phyloP scores from a whole-genome alignment of 768 basidiomycete genomes.

The Phylloporus sp. region DNA sequence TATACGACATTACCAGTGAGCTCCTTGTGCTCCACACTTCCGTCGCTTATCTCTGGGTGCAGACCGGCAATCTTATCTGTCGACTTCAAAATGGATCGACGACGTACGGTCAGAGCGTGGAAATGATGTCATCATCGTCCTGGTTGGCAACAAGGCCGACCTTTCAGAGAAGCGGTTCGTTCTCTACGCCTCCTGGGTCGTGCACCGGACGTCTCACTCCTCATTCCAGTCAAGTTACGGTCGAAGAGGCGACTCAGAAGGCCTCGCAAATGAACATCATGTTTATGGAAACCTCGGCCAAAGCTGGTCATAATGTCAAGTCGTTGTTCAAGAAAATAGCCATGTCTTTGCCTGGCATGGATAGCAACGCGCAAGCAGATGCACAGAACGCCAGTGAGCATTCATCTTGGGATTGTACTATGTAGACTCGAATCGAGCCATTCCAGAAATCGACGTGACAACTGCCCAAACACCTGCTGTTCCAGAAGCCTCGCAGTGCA shows the following conservation, averaged over 20 bases:
- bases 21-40: slow-evolving; percentile 12
- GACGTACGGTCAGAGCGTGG: slow-evolving; percentile 97
- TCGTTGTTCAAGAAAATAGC: slow-evolving; percentile 99
- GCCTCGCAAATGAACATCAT: slow-evolving; percentile 88
- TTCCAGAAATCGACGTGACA: slow-evolving; percentile 87
- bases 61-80: slow-evolving; percentile 98
- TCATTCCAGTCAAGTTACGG: slow-evolving; percentile 86
- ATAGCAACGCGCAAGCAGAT: slow-evolving; percentile 66
- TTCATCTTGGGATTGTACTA: background rate
- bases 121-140: slow-evolving; percentile 95
- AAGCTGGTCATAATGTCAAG: slow-evolving; percentile 99
- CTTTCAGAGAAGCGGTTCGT: slow-evolving; percentile 94
- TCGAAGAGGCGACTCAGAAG: slow-evolving; percentile 93
- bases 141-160: slow-evolving; percentile 99
- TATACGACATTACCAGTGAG: slow-evolving; percentile 97
- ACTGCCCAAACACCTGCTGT: slow-evolving; percentile 60
- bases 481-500: slow-evolving; percentile 84
- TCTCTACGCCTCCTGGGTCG: background rate
- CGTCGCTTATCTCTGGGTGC: slow-evolving; percentile 5
- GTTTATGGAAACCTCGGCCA: slow-evolving; percentile 99
- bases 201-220: slow-evolving; percentile 2
- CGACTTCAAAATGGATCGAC: slow-evolving; percentile 99
- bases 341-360: slow-evolving; percentile 94
- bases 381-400: slow-evolving; percentile 45
- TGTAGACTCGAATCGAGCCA: slow-evolving; percentile 2